Base-by-base conservation (phyloP, 331 rosid species). In the Quercus phellos region DNA sequence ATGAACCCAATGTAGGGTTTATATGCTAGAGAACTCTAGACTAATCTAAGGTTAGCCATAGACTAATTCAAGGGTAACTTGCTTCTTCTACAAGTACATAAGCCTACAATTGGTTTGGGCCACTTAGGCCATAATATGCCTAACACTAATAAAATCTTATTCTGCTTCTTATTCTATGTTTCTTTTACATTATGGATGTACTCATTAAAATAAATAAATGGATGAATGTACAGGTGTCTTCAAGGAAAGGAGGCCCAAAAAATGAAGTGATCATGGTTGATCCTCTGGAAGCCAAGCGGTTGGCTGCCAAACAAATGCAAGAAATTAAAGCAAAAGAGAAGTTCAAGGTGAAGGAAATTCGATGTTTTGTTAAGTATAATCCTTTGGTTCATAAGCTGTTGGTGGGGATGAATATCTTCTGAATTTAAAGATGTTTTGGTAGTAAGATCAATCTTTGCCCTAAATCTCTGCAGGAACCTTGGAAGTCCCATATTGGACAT, bases 221-320 rank as follows among this genome's bases (percentile, higher is more conserved):
- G 19, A 58, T 21, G 60, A 74, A 59, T 53, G 70, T 59, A 73
- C 82, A 95, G 99, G 93, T 80, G 27, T 88, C 94, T 84, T 82
- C 92, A 32, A 85, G 83, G 38, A 90, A 75, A 82, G 54, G 74
- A 54, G 90, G 84, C 59, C 80, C 85, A 74, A 84, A 74, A 0
- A 82, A 73, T 4, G 83, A 89, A 73, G 92, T 89, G 77, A 89
- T 85, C 80, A 92, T 95, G 99, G 99, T 95, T 73, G 99, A 95
- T 83, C 99, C 99, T 55, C 86, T 87, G 56, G 99, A 92, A 81
- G 99, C 99, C 83, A 95, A 92, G 87, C 90, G 87, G 35, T 75
- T 92, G 87, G 99, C 98, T 73, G 90, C 94, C 73, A 89, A 86
- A 83, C 96, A 95, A 88, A 92, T 92, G 98, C 87, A 86, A 83